These are phyloP conservation scores for Carpinus viminea DNA, from an alignment of 306 rosid species.

Conservation along the genomic window DNA sequence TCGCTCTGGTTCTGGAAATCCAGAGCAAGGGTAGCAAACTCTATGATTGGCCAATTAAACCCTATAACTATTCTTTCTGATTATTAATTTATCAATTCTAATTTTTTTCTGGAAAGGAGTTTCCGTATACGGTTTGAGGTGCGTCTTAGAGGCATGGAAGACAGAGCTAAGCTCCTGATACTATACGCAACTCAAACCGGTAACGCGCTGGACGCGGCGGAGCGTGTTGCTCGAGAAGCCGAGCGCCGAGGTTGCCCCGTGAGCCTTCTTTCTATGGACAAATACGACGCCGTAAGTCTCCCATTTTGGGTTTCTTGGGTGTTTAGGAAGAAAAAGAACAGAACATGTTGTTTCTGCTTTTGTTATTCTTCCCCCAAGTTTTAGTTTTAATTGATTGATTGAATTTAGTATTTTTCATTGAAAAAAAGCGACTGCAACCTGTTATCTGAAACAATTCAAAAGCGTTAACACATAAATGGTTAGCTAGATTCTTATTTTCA, in stretches of 20 bases:
- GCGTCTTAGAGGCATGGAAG: constrained; percentile 32
- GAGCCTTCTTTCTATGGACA: constrained; percentile 54
- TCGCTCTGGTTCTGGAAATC: not conserved
- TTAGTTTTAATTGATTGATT: not conserved
- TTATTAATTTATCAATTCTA: no score
- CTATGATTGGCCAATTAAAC: not conserved
- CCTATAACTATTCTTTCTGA: not conserved
- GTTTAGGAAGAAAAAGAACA: not conserved
- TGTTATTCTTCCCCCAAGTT: not conserved
- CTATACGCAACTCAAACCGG: constrained; percentile 82
- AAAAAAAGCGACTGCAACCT: not conserved
- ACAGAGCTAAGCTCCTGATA: constrained; percentile 46
- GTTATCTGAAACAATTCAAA: constrained; percentile 1
- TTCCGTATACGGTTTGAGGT: not conserved
- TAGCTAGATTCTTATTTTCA: no score
- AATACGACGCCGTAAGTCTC: constrained; percentile 62
- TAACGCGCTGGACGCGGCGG: constrained; percentile 89
- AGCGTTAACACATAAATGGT: not conserved
- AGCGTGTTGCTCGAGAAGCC: constrained; percentile 78
- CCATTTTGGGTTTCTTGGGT: not conserved
- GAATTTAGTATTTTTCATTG: not conserved
- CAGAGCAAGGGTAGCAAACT: not conserved
- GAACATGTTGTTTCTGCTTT: not conserved
- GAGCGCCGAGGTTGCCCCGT: constrained; percentile 64
- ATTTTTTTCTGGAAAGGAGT: not conserved